These are phyloP conservation scores for Talaromyces verruculosus DNA, from an alignment of 2,329 filamentous ascomycete species.

Conservation along the genomic window DNA sequence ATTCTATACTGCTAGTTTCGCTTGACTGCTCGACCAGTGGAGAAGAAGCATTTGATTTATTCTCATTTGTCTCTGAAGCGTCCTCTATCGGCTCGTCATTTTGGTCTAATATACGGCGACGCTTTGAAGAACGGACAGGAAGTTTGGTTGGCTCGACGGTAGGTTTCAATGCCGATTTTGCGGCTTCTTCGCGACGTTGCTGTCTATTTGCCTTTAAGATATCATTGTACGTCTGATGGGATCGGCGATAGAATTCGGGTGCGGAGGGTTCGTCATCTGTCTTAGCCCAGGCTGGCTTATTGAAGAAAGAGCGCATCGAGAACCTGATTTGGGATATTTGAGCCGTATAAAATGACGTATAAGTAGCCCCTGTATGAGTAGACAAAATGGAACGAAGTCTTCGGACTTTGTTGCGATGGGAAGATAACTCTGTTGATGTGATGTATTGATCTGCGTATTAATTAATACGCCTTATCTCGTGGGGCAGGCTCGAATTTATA, in stretches of 20 bases:
- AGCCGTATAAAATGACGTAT: neutral
- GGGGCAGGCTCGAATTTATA: neutral
- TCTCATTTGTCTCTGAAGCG: neutral
- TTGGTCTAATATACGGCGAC: slow-evolving; percentile 29
- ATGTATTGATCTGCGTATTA: neutral
- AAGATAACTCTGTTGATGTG: neutral
- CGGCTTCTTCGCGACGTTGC: slow-evolving; percentile 31
- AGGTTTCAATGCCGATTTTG: slow-evolving; percentile 17
- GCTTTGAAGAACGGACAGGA: slow-evolving; percentile 22
- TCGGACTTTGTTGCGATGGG: neutral
- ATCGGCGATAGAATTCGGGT: slow-evolving; percentile 51
- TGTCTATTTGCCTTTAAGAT: slow-evolving; percentile 45
- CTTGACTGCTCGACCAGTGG: neutral
- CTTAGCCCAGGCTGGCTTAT: slow-evolving; percentile 54
- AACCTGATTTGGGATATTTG: neutral
- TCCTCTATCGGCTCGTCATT: slow-evolving; percentile 19
- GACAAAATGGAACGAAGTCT: neutral
- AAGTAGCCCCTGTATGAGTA: neutral
- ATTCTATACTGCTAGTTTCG: neutral
- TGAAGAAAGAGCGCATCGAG: slow-evolving; percentile 54
- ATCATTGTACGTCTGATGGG: slow-evolving; percentile 49
- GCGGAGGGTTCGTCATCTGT: slow-evolving; percentile 37
- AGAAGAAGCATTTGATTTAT: neutral
- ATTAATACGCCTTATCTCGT: neutral
- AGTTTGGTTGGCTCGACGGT: neutral